Base-by-base conservation (phyloP, 2,329 filamentous ascomycete species). In the Exserohilum turcica region DNA sequence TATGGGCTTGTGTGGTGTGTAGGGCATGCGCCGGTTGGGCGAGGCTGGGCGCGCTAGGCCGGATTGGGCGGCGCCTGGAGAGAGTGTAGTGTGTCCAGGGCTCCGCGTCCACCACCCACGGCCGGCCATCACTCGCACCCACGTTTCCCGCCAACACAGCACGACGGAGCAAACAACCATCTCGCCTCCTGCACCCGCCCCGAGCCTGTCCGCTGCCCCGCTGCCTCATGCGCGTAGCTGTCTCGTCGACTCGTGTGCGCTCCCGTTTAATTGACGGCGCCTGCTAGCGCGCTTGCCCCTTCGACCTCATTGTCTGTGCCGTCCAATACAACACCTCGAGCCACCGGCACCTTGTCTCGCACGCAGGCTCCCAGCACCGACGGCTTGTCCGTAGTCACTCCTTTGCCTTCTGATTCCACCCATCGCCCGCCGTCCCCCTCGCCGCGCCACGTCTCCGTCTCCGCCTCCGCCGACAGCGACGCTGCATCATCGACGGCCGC, bases 351-450 rank as follows among this genome's bases (percentile, higher is more conserved):
- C 71, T 77, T 78, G 76, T 77, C 76, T 74, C 70, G 69, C 60
- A 70, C 75, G 70, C 75, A 74, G 67, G 65, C 71, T 65, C 62
- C 73, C 64, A 68, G 64, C 56, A 52, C 65, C 62, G 63, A 76
- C 76, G 75, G 75, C 68, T 77, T 75, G 75, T 76, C 76, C 76
- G 75, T 74, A 67, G 73, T 75, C 71, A 74, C 72, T 73, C 71
- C 65, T 72, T 76, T 77, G 65, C 65, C 64, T 65, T 66, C 65
- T 59, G 57, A 29, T 51, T 43, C 59, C 53, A 63, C 54, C 65
- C 59, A 63, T 42, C 63, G 60, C 66, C 63, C 65, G 56, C 48
- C 62, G 40, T 46, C 61, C 13, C 67, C 61, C 38, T 64, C 68
- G 27, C 64, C 55, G 12, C 72, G 67, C 64, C 57, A 66, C 24